These are phyloP conservation scores for Arctium lappa DNA, from an alignment of 129 eudicot species.

Conservation along the genomic window DNA sequence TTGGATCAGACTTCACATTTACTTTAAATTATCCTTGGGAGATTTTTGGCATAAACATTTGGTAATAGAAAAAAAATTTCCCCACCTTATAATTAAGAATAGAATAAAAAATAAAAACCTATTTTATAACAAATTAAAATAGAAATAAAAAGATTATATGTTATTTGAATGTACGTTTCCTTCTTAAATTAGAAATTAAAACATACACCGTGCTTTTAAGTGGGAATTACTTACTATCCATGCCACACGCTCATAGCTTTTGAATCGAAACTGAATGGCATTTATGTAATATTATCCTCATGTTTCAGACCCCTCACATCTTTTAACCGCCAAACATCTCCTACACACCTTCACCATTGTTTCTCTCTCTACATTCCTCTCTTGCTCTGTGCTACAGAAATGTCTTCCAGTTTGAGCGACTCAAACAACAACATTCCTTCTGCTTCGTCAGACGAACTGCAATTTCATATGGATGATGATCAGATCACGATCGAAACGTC, in stretches of 20 bases:
- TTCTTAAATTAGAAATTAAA: background rate
- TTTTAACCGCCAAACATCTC: background rate
- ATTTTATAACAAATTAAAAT: no score
- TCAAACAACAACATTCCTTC: background rate
- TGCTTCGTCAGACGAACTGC: conserved; percentile 16
- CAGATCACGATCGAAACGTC: background rate
- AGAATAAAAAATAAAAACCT: no score
- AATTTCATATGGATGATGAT: conserved; percentile 18
- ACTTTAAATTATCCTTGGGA: no score
- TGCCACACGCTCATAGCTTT: background rate
- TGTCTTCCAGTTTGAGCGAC: background rate
- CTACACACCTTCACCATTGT: background rate
- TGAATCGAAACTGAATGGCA: background rate
- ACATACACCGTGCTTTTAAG: background rate
- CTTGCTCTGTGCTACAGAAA: conserved; percentile 10
- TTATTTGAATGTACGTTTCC: no score
- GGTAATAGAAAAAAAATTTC: no score
- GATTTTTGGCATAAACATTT: no score
- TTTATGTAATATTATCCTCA: background rate
- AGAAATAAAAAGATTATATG: no score
- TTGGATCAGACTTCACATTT: no score
- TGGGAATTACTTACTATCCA: background rate
- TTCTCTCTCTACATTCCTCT: background rate
- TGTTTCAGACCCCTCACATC: background rate
- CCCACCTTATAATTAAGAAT: no score